Evolutionary conservation across 306 rosid genomes (phyloP), one percentile per base, ranked within the genome.

Genomic region (Cicer bijugum): DNA sequence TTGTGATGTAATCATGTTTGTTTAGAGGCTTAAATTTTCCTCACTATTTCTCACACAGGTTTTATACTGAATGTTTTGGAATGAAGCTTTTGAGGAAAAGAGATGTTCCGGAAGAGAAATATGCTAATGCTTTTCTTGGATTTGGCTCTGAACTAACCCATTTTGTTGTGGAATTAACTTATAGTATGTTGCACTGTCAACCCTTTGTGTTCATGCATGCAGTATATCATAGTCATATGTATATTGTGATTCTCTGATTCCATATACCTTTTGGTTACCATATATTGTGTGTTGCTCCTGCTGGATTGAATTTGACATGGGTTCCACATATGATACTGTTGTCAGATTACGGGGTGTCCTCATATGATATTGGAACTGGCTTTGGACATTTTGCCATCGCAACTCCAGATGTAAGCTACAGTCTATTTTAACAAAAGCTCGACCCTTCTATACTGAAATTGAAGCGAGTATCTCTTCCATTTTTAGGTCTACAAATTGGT

Each of bases 331-430:
- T 75, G 72, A 38, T 72, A 39, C 68, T 74, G 15, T 76, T 60
- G 65, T 67, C 84, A 91, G 97, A 91, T 78, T 91, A 94, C 75
- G 96, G 99, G 40, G 96, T 91, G 62, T 63, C 83, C 20, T 87
- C 93, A 7, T 94, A 91, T 60, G 99, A 91, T 70, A 94, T 94
- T 45, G 99, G 97, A 48, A 81, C 91, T 68, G 99, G 99, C 15
- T 94, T 91, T 76, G 99, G 99, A 35, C 97, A 94, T 78, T 94
- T 94, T 75, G 99, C 88, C 12, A 88, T 94, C 20, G 83, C 96
- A 51, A 85, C 95, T 58, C 93, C 85, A 38, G 93, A 94, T 89
- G 98, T 89, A 79, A 84, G 96, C 71, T 51, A 11, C 11, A 71
- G 71, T 75, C 46, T 75, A 45, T 16, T 39, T 72, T 61, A 17